Percentiles rank a stretch among this genome's conserved stretches.
phyloP scores from a whole-genome alignment of 176 grass and related monocot species.

The Luzula sylvatica region DNA sequence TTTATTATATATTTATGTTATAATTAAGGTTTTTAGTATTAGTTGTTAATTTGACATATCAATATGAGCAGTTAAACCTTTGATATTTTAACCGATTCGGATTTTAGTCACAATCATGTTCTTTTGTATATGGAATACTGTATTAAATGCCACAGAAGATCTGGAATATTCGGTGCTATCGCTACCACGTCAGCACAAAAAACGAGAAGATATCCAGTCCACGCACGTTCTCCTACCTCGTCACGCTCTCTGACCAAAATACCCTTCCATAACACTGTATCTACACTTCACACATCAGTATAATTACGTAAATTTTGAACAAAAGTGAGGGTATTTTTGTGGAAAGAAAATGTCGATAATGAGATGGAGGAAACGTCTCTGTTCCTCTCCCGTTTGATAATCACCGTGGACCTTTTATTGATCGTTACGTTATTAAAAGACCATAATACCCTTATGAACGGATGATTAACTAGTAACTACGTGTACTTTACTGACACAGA shows the following conservation, averaged over 20 bases:
- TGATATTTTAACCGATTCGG: too few relatives aligned
- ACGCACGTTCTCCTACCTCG: background rate
- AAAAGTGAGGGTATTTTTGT: background rate
- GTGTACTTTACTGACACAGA: too few relatives aligned
- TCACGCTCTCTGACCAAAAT: slow-evolving; percentile 1
- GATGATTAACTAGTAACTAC: too few relatives aligned
- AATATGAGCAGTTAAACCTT: background rate
- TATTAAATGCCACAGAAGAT: background rate
- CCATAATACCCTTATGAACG: background rate
- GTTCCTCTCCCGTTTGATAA: slow-evolving; percentile 11
- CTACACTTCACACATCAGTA: background rate
- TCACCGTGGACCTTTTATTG: slow-evolving; percentile 7
- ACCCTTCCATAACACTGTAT: background rate
- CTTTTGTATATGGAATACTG: background rate
- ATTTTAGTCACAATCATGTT: too few relatives aligned
- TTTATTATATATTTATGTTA: background rate
- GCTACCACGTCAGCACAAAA: background rate
- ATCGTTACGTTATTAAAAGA: background rate
- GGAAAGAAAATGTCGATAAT: background rate
- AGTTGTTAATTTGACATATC: background rate
- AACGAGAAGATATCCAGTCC: background rate
- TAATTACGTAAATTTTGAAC: background rate
- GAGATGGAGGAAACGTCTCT: background rate
- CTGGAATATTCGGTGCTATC: background rate
- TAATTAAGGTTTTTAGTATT: background rate